phyloP scores from a whole-genome alignment of 2,329 filamentous ascomycete genomes.

The Amphichorda felina region DNA sequence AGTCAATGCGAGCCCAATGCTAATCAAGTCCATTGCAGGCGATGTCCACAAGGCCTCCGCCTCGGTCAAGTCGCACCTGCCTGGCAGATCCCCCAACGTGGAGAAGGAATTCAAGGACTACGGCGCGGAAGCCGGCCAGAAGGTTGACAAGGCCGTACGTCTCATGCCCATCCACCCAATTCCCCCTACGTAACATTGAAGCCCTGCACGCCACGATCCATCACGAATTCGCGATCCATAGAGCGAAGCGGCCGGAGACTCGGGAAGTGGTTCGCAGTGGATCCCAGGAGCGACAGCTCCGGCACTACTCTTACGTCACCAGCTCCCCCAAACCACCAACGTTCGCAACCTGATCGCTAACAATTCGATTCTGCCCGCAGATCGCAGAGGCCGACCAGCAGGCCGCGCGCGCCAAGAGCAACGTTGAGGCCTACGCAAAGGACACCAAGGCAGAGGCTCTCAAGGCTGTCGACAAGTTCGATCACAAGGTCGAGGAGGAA shows the following conservation, averaged over 20 bases:
- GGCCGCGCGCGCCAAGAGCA: constrained; percentile 47
- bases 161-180: background rate
- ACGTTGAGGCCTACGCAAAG: constrained; percentile 47
- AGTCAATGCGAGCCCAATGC: constrained; percentile 1
- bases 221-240: no score
- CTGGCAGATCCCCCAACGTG: constrained; percentile 47
- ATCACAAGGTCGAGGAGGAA: constrained; percentile 68
- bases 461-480: constrained; percentile 71
- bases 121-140: constrained; percentile 41
- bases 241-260: no score
- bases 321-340: no score
- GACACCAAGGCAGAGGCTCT: constrained; percentile 52
- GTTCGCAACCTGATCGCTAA: no score
- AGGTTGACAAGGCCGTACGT: constrained; percentile 59
- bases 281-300: constrained; percentile 3
- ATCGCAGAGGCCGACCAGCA: constrained; percentile 49
- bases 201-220: no score
- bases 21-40: constrained; percentile 36
- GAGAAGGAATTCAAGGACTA: constrained; percentile 48
- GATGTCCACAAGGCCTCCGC: constrained; percentile 61
- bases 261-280: no score
- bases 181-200: no score
- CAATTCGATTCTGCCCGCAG: constrained; percentile 1
- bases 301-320: constrained; percentile 1
- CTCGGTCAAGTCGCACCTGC: constrained; percentile 54